phyloP scores from a whole-genome alignment of 2,329 filamentous ascomycete genomes.

The Paraconiothyrium brasiliense region DNA sequence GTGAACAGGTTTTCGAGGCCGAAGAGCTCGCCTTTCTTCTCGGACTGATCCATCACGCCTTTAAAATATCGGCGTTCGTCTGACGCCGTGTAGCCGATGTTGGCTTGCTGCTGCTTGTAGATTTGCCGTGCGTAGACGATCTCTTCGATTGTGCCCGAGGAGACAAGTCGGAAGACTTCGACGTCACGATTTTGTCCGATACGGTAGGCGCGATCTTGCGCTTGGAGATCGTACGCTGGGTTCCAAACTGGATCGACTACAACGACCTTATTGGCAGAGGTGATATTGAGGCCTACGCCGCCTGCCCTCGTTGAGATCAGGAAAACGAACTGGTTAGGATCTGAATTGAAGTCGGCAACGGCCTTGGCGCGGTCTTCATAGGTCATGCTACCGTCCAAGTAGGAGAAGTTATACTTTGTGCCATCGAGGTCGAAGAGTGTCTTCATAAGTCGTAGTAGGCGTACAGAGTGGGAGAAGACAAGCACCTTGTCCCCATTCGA shows the following conservation, averaged over 20 bases:
- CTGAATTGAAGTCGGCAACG: constrained; percentile 91
- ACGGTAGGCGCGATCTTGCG: constrained; percentile 93
- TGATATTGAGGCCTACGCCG: constrained; percentile 94
- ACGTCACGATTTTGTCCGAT: constrained; percentile 94
- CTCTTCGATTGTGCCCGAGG: constrained; percentile 92
- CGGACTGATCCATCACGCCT: constrained; percentile 84
- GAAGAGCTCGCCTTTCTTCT: constrained; percentile 92
- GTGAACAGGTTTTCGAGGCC: constrained; percentile 87
- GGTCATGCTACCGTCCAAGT: constrained; percentile 83
- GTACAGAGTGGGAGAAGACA: constrained; percentile 92
- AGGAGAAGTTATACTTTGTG: constrained; percentile 84
- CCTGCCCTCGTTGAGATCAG: constrained; percentile 94
- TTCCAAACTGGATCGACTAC: constrained; percentile 99
- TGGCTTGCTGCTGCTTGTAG: constrained; percentile 98
- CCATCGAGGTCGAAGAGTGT: constrained; percentile 83
- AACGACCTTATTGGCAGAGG: constrained; percentile 96
- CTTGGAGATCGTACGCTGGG: constrained; percentile 91
- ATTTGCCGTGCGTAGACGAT: constrained; percentile 97
- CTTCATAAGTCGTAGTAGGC: constrained; percentile 82
- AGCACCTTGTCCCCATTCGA: constrained; percentile 91
- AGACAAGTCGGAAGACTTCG: constrained; percentile 92
- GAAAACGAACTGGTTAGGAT: constrained; percentile 90
- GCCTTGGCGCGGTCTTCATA: constrained; percentile 83
- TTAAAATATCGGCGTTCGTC: constrained; percentile 94
- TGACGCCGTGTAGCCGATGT: constrained; percentile 94